Percentiles rank a stretch among this genome's conserved stretches.
phyloP scores from a whole-genome alignment of 2,329 filamentous ascomycete species.

The Endoconidiophora polonica region DNA sequence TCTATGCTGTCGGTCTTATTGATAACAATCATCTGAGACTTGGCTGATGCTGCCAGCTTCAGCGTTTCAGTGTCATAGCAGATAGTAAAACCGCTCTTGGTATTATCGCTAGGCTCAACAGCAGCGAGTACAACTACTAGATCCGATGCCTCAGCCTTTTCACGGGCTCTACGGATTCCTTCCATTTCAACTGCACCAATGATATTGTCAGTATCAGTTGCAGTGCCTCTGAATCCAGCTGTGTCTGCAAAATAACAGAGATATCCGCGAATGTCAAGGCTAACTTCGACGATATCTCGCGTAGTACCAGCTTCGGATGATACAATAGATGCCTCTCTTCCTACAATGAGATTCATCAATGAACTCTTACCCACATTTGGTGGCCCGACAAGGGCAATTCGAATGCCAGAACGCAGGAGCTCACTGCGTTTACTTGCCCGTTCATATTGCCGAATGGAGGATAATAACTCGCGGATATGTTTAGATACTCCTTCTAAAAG shows the following conservation, averaged over 20 bases:
- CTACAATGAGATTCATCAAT: constrained; percentile 75
- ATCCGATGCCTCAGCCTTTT: constrained; percentile 68
- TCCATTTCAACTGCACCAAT: constrained; percentile 72
- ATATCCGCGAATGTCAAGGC: constrained; percentile 76
- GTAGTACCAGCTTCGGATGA: constrained; percentile 87
- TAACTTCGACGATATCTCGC: constrained; percentile 81
- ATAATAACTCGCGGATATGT: constrained; percentile 45
- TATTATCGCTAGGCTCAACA: constrained; percentile 32
- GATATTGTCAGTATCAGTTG: constrained; percentile 12
- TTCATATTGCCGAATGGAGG: constrained; percentile 51
- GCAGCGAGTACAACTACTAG: constrained; percentile 69
- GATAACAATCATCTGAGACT: constrained; percentile 36
- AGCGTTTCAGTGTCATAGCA: constrained; percentile 39
- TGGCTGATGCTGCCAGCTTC: constrained; percentile 31
- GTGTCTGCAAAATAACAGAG: constrained; percentile 92
- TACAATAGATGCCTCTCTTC: constrained; percentile 87
- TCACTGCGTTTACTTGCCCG: constrained; percentile 67
- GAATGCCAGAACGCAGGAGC: constrained; percentile 69
- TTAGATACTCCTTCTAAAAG: constrained; percentile 52
- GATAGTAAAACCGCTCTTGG: constrained; percentile 21
- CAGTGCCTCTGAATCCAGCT: constrained; percentile 57
- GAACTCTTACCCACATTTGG: constrained; percentile 95
- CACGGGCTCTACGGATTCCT: constrained; percentile 73
- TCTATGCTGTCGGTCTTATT: constrained; percentile 44
- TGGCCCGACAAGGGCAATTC: constrained; percentile 70